Evolutionary conservation across 208 protist species (phyloP).

Genomic region (Chromosphaera perkinsii): DNA sequence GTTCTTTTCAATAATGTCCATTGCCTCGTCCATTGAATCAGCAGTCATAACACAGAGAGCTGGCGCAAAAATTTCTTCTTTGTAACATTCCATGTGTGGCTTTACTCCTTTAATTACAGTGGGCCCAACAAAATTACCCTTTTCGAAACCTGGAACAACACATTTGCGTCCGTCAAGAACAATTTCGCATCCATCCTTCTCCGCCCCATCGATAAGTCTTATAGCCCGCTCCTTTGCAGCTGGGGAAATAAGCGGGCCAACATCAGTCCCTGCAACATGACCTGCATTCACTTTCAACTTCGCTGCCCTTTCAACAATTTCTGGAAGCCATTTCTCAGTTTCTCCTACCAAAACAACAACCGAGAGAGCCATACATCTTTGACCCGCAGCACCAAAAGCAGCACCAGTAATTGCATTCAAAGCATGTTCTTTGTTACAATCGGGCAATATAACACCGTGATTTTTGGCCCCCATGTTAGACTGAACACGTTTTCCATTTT

Average conservation of each 20-base stretch:
- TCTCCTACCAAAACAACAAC: conserved; percentile 77
- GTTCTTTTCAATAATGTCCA: conserved; percentile 75
- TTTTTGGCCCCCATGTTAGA: conserved; percentile 86
- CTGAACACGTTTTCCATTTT: conserved; percentile 81
- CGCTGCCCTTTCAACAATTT: conserved; percentile 58
- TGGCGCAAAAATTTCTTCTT: conserved; percentile 81
- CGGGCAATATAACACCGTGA: conserved; percentile 74
- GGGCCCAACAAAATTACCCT: conserved; percentile 79
- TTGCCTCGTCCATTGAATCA: conserved; percentile 77
- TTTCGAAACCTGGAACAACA: conserved; percentile 52
- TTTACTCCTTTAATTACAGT: conserved; percentile 72
- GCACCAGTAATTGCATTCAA: conserved; percentile 69
- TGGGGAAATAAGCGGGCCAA: conserved; percentile 72
- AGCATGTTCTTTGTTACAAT: conserved; percentile 68
- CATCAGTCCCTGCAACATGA: conserved; percentile 42
- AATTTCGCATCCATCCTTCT: conserved; percentile 47
- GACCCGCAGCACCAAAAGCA: conserved; percentile 78
- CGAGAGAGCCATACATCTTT: conserved; percentile 85
- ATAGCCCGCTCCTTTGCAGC: conserved; percentile 59
- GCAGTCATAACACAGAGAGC: conserved; percentile 59
- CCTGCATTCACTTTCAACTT: conserved; percentile 52
- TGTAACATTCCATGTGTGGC: conserved; percentile 61
- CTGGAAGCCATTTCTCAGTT: conserved; percentile 59
- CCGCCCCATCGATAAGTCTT: conserved; percentile 57
- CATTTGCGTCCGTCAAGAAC: conserved; percentile 25